Evolutionary conservation across 2,329 filamentous ascomycete genomes (phyloP).

Genomic region (Penicillium sp.): DNA sequence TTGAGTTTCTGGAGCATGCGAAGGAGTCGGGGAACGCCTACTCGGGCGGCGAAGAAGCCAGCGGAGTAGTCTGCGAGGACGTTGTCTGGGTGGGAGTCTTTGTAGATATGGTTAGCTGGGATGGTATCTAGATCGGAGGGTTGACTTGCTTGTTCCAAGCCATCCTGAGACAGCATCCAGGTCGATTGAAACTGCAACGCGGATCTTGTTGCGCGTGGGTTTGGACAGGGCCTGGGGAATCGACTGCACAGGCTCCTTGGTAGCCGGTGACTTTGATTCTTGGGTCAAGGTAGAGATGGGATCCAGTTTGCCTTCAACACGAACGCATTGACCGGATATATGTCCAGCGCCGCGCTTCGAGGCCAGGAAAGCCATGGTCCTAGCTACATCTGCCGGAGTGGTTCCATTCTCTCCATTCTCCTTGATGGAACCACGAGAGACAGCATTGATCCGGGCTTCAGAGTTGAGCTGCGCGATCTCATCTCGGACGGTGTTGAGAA

Average conservation of each 20-base stretch:
- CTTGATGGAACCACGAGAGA: constrained; percentile 49
- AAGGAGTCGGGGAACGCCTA: constrained; percentile 55
- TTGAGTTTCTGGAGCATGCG: constrained; percentile 51
- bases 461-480: constrained; percentile 51
- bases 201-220: constrained; percentile 17
- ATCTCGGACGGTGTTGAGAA: constrained; percentile 52
- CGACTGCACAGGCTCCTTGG: background rate
- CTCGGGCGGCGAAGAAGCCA: constrained; percentile 54
- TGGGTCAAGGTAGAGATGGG: background rate
- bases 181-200: constrained; percentile 42
- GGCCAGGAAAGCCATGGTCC: constrained; percentile 49
- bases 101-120: background rate
- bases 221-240: constrained; percentile 5
- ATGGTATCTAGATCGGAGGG: background rate
- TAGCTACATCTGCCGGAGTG: constrained; percentile 48
- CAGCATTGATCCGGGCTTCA: constrained; percentile 51
- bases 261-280: background rate
- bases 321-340: constrained; percentile 52
- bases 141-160: constrained; percentile 51
- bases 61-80: constrained; percentile 53
- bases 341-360: constrained; percentile 51
- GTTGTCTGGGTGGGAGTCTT: constrained; percentile 46
- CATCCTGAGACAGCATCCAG: constrained; percentile 59
- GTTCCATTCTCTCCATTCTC: constrained; percentile 39
- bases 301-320: constrained; percentile 50